These are phyloP conservation scores for Scleroderma bovista DNA, from an alignment of 768 basidiomycete species.

Conservation along the genomic window DNA sequence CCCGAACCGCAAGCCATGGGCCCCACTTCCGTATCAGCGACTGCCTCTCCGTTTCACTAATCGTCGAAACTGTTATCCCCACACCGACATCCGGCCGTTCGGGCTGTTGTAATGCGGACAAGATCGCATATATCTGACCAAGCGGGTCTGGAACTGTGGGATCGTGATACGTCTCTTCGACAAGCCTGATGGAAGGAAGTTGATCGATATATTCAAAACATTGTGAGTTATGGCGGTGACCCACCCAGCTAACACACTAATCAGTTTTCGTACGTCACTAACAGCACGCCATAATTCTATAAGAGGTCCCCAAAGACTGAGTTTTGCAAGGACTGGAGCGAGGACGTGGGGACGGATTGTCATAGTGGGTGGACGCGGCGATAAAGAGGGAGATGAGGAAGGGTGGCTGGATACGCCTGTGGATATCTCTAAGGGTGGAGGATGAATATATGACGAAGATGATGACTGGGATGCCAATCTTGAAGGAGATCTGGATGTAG, in stretches of 20 bases:
- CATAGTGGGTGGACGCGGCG: neutral
- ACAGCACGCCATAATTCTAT: slow-evolving; percentile 23
- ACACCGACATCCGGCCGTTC: neutral
- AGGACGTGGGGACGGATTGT: slow-evolving; percentile 12
- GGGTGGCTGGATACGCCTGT: neutral
- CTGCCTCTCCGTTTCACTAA: slow-evolving; percentile 40
- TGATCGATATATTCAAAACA: neutral
- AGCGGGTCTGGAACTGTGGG: slow-evolving; percentile 21
- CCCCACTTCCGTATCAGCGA: slow-evolving; percentile 67
- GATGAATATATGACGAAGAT: slow-evolving; percentile 6
- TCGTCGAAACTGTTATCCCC: neutral
- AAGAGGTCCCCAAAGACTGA: slow-evolving; percentile 19
- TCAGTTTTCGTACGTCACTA: slow-evolving; percentile 15
- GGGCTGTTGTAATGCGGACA: slow-evolving; percentile 5
- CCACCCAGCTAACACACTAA: slow-evolving; percentile 22
- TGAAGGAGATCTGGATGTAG: slow-evolving; percentile 11
- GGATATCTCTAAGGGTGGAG: slow-evolving; percentile 8
- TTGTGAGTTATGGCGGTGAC: slow-evolving; percentile 1
- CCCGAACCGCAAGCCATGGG: slow-evolving; percentile 70
- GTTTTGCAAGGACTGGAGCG: slow-evolving; percentile 13
- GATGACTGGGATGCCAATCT: slow-evolving; percentile 14
- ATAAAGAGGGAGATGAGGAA: neutral
- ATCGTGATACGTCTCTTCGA: slow-evolving; percentile 22
- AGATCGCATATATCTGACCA: slow-evolving; percentile 25
- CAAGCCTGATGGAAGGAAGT: slow-evolving; percentile 9